Conservation (phyloP, 2,329 filamentous ascomycete genomes). For the Fonsecaea erecta region DNA sequence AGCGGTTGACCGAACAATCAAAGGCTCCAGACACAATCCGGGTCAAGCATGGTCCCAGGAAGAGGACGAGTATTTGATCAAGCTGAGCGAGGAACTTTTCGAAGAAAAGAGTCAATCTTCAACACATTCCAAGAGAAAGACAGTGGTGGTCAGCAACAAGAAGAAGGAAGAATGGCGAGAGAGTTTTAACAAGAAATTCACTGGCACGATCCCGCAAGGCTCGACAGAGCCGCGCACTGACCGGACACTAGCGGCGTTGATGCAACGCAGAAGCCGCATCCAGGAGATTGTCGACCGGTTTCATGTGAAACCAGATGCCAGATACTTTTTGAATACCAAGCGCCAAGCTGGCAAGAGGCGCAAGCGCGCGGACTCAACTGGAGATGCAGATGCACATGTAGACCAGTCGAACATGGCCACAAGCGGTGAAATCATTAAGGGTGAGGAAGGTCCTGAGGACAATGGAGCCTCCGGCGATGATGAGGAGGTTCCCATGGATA, state of each 20-base stretch:
- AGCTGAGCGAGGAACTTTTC: slow-evolving; percentile 12
- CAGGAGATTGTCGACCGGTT: slow-evolving; percentile 17
- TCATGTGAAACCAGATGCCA: slow-evolving; percentile 10
- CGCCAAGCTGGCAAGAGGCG: slow-evolving; percentile 9
- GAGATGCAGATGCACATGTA: not conserved
- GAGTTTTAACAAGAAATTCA: slow-evolving; percentile 27
- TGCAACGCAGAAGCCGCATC: slow-evolving; percentile 20
- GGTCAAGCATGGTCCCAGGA: slow-evolving; percentile 35
- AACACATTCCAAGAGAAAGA: slow-evolving; percentile 3
- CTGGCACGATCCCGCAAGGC: slow-evolving; percentile 8
- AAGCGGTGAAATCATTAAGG: not conserved
- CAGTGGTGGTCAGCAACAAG: slow-evolving; percentile 5
- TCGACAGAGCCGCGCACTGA: slow-evolving; percentile 8
- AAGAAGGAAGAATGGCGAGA: slow-evolving; percentile 23
- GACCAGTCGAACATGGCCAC: not conserved
- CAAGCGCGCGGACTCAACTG: slow-evolving; percentile 6
- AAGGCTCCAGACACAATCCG: not conserved
- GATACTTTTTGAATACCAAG: slow-evolving; percentile 12
- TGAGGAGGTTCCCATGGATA: not conserved
- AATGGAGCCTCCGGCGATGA: not conserved
- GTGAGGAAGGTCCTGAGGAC: not conserved
- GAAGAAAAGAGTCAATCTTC: slow-evolving; percentile 5
- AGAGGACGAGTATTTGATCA: slow-evolving; percentile 34
- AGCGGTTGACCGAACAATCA: slow-evolving; percentile 1
- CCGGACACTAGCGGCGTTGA: slow-evolving; percentile 19